phyloP scores from a whole-genome alignment of 2,329 filamentous ascomycete genomes.

The Apiospora marii region DNA sequence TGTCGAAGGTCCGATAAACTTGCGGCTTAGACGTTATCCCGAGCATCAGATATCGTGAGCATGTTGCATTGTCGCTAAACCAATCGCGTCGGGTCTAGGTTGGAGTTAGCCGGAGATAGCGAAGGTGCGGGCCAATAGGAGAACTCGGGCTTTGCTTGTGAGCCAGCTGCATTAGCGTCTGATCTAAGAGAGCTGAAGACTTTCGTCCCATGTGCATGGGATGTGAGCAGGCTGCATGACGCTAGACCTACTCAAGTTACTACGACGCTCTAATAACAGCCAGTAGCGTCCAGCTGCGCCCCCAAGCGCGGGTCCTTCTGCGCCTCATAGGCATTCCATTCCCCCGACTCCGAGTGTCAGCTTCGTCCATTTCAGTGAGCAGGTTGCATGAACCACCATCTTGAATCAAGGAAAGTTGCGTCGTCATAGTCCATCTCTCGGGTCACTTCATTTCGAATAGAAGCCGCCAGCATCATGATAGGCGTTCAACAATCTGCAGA shows the following conservation, averaged over 20 bases:
- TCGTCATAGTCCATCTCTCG: constrained; percentile 22
- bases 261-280: neutral
- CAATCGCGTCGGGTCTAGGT: constrained; percentile 22
- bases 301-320: constrained; percentile 26
- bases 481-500: constrained; percentile 32
- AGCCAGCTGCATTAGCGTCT: constrained; percentile 36
- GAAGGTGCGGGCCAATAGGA: constrained; percentile 27
- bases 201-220: neutral
- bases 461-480: constrained; percentile 33
- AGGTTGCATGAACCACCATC: constrained; percentile 33
- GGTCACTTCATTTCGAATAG: constrained; percentile 10
- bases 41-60: constrained; percentile 37
- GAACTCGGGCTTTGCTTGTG: constrained; percentile 32
- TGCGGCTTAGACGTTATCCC: constrained; percentile 28
- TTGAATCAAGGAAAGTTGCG: constrained; percentile 18
- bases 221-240: constrained; percentile 47
- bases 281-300: neutral
- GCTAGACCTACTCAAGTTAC: constrained; percentile 36
- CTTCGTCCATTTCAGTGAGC: constrained; percentile 31
- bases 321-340: constrained; percentile 25
- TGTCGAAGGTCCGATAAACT: constrained; percentile 27
- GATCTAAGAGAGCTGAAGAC: neutral
- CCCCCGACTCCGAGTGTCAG: constrained; percentile 28
- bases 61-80: constrained; percentile 33
- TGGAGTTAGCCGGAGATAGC: neutral